phyloP scores from a whole-genome alignment of 768 basidiomycete genomes.

The Butyriboletus loyo region DNA sequence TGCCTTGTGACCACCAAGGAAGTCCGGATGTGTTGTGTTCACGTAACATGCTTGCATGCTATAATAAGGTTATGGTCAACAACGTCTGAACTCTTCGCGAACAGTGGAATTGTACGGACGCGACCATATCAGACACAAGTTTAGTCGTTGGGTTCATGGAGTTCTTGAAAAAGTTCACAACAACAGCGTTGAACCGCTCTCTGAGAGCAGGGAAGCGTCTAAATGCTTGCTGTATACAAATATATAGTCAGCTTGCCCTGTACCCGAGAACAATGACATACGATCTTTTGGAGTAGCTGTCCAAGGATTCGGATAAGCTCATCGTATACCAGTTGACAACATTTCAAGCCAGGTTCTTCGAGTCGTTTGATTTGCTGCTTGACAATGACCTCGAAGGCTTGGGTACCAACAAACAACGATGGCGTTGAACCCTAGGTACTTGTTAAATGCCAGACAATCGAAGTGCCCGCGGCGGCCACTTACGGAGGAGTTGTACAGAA shows the following conservation, averaged over 20 bases:
- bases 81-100: background rate
- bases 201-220: slow-evolving; percentile 94
- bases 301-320: slow-evolving; percentile 95
- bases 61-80: background rate
- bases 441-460: background rate
- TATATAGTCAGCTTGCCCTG: background rate
- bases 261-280: slow-evolving; percentile 37
- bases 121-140: slow-evolving; percentile 87
- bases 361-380: slow-evolving; percentile 98
- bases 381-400: slow-evolving; percentile 97
- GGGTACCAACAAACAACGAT: slow-evolving; percentile 92
- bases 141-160: slow-evolving; percentile 94
- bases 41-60: slow-evolving; percentile 99
- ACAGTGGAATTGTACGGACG: slow-evolving; percentile 49
- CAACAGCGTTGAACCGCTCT: slow-evolving; percentile 93
- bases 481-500: slow-evolving; percentile 97
- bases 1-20: slow-evolving; percentile 92
- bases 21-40: slow-evolving; percentile 99
- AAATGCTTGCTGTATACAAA: slow-evolving; percentile 75
- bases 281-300: slow-evolving; percentile 87
- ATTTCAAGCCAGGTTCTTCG: slow-evolving; percentile 91
- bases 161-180: slow-evolving; percentile 95
- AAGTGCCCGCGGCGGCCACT: slow-evolving; percentile 29
- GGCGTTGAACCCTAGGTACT: slow-evolving; percentile 82
- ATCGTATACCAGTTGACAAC: slow-evolving; percentile 94